Conservation (phyloP, 176 grass and related monocot genomes). For the Musa troglodytarum region DNA sequence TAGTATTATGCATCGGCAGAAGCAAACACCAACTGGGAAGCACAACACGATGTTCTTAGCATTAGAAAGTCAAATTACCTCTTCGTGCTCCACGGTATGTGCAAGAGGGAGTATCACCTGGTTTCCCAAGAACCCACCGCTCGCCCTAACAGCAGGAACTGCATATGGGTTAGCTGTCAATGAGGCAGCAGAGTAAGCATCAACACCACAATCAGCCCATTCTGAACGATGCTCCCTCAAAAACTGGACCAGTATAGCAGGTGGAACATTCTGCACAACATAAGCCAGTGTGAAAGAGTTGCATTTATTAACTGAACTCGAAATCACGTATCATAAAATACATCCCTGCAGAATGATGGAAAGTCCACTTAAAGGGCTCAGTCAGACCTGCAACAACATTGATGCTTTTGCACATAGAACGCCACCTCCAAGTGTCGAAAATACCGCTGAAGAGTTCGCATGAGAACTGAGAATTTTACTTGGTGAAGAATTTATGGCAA, state of each 20-base stretch:
- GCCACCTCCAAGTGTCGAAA: slow-evolving; percentile 53
- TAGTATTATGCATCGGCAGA: slow-evolving; percentile 2
- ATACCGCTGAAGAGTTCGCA: slow-evolving; percentile 44
- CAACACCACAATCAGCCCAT: slow-evolving; percentile 90
- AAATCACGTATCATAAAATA: background rate
- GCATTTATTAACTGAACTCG: background rate
- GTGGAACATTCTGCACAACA: slow-evolving; percentile 74
- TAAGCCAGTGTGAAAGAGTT: background rate
- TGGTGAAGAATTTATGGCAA: slow-evolving; percentile 64
- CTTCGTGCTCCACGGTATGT: slow-evolving; percentile 79
- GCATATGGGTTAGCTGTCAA: slow-evolving; percentile 54
- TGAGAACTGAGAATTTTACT: slow-evolving; percentile 67
- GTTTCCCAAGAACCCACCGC: slow-evolving; percentile 57
- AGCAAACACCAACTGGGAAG: background rate
- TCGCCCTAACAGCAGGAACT: slow-evolving; percentile 60
- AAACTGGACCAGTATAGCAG: slow-evolving; percentile 77
- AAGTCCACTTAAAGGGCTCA: too few species aligned
- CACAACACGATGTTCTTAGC: background rate
- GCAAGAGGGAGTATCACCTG: slow-evolving; percentile 80
- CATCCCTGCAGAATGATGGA: background rate
- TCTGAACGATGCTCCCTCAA: slow-evolving; percentile 93
- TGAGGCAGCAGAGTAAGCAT: slow-evolving; percentile 81
- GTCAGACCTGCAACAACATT: slow-evolving; percentile 77
- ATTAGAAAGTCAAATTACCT: slow-evolving; percentile 31
- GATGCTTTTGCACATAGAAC: slow-evolving; percentile 96